phyloP scores from a whole-genome alignment of 495 filamentous ascomycete genomes.

The Penicillium egyptiacum region DNA sequence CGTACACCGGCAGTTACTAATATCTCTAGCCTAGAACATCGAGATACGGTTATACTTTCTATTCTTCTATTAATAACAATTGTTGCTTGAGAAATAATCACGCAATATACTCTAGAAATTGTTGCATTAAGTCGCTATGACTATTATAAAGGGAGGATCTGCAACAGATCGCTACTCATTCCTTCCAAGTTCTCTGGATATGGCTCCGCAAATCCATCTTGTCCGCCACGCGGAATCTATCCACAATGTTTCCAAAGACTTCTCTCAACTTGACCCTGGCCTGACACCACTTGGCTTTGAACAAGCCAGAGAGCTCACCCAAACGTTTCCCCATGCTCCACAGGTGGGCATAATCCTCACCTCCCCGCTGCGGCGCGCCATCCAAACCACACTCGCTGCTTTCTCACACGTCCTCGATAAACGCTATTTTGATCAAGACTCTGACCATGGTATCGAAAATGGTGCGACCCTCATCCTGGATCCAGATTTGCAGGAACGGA shows the following conservation, averaged over 20 bases:
- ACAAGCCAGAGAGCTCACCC: neutral
- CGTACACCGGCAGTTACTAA: too few species aligned
- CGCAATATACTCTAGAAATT: too few species aligned
- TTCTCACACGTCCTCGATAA: constrained; percentile 3
- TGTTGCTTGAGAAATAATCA: too few species aligned
- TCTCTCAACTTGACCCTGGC: neutral
- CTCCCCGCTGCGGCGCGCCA: neutral
- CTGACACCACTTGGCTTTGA: neutral
- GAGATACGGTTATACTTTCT: too few species aligned
- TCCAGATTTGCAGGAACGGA: constrained; percentile 7
- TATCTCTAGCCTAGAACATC: too few species aligned
- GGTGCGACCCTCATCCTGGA: neutral
- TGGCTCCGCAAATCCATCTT: constrained; percentile 3
- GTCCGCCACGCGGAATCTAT: constrained; percentile 9
- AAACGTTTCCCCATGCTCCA: neutral
- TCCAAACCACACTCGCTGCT: constrained; percentile 2
- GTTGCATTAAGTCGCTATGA: too few species aligned
- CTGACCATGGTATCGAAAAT: neutral
- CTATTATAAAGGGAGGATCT: too few species aligned
- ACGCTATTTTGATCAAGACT: constrained; percentile 1
- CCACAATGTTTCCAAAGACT: constrained; percentile 8
- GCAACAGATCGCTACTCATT: too few species aligned
- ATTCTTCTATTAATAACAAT: too few species aligned
- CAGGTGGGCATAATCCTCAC: constrained; percentile 1
- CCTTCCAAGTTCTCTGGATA: neutral